Evolutionary conservation across 306 rosid species (phyloP), one percentile per base, ranked within the genome.

Genomic region (Rubus idaeus): DNA sequence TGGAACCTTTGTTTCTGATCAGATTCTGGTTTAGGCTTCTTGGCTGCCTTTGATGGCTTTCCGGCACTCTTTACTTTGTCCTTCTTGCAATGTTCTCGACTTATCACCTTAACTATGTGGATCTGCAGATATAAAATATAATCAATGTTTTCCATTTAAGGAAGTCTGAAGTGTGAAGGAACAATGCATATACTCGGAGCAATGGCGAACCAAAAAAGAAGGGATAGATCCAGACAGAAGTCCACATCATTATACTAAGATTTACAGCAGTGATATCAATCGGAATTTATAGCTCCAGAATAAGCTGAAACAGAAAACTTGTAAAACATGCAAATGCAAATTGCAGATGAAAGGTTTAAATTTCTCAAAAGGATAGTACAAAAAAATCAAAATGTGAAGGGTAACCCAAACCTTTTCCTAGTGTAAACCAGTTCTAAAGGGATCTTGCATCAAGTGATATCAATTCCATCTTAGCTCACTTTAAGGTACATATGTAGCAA

Each of bases 31-130:
- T 74, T 66, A 45, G 8, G 10, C 41, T 81, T 82, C 62, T 17
- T 23, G 21, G 16, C 47, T 4, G 71, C 30, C 62, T 83, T 84
- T 37, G 74, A 62, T 81, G 62, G 70, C 72, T 74, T 82, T 30
- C 71, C 45, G 12, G 66, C 68, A n/a, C 2, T 39, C 20, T 56
- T 84, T 66, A 75, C 88, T 75, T 79, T 78, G 58, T 47, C 58
- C 23, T 49, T 71, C 75, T 44, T 70, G 37, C 72, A 70, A 12
- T 61, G 10, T 49, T 75, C 82, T 80, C 79, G 82, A 77, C 42
- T 58, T 61, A 74, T 68, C 62, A 71, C 97, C 77, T 70, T 89
- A 42, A 80, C 64, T 62, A 83, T 86, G 82, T 85, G 83, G 69
- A 91, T 57, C 94, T 91, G 92, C 77, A 67, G 53, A n/a, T 49